phyloP scores from a whole-genome alignment of 2,329 filamentous ascomycete genomes.

The Parastagonospora nodorum region DNA sequence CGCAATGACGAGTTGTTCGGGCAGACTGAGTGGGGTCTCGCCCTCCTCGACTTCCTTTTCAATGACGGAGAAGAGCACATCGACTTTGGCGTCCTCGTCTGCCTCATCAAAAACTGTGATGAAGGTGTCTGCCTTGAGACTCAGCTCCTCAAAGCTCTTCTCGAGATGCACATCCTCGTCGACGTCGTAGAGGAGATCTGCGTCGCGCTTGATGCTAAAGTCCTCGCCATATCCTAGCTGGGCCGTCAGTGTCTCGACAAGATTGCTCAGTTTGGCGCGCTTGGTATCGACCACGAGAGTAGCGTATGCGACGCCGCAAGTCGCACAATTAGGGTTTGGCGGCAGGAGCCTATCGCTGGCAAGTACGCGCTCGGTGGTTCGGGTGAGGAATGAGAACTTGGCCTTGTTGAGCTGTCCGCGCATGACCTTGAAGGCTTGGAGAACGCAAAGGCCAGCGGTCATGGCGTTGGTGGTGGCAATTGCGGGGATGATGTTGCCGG shows the following conservation, averaged over 20 bases:
- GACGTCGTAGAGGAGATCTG: conserved; percentile 78
- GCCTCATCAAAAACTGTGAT: conserved; percentile 84
- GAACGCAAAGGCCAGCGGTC: conserved; percentile 86
- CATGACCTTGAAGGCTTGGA: conserved; percentile 91
- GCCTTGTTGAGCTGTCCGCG: conserved; percentile 68
- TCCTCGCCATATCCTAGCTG: conserved; percentile 81
- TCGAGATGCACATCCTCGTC: conserved; percentile 85
- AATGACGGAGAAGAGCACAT: conserved; percentile 74
- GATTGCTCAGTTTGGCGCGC: conserved; percentile 74
- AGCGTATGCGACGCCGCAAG: conserved; percentile 77
- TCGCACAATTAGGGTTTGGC: conserved; percentile 81
- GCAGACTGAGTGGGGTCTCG: conserved; percentile 61
- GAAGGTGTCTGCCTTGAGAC: conserved; percentile 74
- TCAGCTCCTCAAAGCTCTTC: conserved; percentile 79
- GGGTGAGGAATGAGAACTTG: conserved; percentile 85
- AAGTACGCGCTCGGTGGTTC: conserved; percentile 63
- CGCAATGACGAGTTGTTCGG: conserved; percentile 54
- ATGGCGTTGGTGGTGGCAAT: conserved; percentile 99
- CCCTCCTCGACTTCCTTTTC: conserved; percentile 54
- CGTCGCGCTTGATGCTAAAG: conserved; percentile 75
- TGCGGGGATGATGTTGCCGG: conserved; percentile 97
- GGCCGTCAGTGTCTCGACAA: conserved; percentile 75
- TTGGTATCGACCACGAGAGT: conserved; percentile 70
- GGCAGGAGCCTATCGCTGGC: conserved; percentile 59
- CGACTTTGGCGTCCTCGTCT: conserved; percentile 76